phyloP scores from a whole-genome alignment of 305 asterid species.

The Fraxinus dipetala region DNA sequence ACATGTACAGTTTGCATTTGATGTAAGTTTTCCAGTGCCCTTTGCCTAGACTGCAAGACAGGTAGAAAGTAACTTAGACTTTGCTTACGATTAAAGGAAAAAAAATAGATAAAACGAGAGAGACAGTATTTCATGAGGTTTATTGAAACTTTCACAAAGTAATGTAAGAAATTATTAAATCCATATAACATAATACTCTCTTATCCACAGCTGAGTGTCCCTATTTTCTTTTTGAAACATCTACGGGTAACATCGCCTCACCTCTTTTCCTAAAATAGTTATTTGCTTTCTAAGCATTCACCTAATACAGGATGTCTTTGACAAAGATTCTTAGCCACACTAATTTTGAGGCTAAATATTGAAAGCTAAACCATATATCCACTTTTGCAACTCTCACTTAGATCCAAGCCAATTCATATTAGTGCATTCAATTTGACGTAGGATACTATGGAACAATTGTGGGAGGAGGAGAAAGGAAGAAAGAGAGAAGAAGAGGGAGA shows the following conservation, averaged over 20 bases:
- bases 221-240: not conserved
- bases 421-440: not conserved
- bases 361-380: not conserved
- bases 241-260: not conserved
- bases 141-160: not conserved
- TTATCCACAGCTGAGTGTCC: not conserved
- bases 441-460: not conserved
- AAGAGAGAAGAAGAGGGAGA: not conserved
- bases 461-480: not conserved
- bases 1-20: constrained; percentile 92
- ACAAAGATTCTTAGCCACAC: not conserved
- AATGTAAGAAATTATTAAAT: constrained; percentile 5
- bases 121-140: constrained; percentile 16
- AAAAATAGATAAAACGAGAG: constrained; percentile 7
- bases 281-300: not conserved
- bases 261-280: not conserved
- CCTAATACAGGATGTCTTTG: not conserved
- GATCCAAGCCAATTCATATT: not conserved
- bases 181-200: constrained; percentile 7
- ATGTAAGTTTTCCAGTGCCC: constrained; percentile 82
- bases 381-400: not conserved
- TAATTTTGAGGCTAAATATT: not conserved
- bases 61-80: constrained; percentile 17
- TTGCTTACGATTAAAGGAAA: not conserved
- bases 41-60: constrained; percentile 86